phyloP scores from a whole-genome alignment of 306 rosid species.

The Inga leiocalycina region DNA sequence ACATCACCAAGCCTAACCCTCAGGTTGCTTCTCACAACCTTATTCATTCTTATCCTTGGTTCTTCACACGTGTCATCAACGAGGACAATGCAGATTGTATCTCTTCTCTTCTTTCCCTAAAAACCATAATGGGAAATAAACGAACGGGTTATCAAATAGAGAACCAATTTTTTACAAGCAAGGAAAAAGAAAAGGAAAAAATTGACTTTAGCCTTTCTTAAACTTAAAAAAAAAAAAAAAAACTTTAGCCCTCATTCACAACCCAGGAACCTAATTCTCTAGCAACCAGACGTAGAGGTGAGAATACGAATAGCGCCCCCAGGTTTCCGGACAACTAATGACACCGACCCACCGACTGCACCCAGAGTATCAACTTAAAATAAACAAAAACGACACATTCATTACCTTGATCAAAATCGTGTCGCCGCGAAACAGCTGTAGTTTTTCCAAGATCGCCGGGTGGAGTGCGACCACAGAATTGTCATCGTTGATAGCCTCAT shows the following conservation, averaged over 20 bases:
- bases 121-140: constrained; percentile 22
- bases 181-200: not conserved
- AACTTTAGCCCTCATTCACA: not conserved
- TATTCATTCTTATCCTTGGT: constrained; percentile 93
- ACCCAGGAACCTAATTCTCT: not conserved
- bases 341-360: not conserved
- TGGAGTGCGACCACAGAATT: constrained; percentile 94
- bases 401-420: constrained; percentile 86
- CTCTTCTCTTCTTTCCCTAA: constrained; percentile 92
- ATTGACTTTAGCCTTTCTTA: too few relatives aligned
- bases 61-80: constrained; percentile 90
- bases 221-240: not conserved
- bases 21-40: constrained; percentile 86
- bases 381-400: not conserved
- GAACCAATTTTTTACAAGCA: not conserved
- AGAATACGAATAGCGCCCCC: not conserved
- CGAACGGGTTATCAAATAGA: not conserved
- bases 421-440: constrained; percentile 90
- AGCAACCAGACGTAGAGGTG: not conserved
- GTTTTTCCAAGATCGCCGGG: constrained; percentile 90
- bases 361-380: not conserved
- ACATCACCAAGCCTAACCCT: constrained; percentile 98
- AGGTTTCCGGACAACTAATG: not conserved
- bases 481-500: constrained; percentile 90
- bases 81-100: constrained; percentile 88